These are phyloP conservation scores for Eucalyptus erythrocorys DNA, from an alignment of 345 rosid species.

Conservation along the genomic window DNA sequence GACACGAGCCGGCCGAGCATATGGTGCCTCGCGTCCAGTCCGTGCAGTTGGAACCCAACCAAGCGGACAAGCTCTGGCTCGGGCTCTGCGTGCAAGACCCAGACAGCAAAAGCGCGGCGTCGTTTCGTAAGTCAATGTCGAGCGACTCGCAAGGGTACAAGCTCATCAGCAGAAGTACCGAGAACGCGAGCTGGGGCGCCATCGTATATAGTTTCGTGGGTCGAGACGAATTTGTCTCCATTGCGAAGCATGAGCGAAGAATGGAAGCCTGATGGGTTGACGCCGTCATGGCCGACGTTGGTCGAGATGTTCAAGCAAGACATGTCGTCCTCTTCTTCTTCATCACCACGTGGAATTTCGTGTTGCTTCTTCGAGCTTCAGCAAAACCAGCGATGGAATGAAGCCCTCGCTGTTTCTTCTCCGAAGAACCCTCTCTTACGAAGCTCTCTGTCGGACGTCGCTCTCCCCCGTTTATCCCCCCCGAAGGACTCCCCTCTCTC, in stretches of 20 bases:
- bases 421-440: no score
- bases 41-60: no score
- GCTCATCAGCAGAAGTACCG: neutral
- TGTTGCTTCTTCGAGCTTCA: neutral
- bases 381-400: neutral
- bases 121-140: neutral
- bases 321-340: neutral
- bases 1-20: no score
- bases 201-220: no score
- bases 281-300: conserved; percentile 10
- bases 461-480: no score
- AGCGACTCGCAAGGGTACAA: neutral
- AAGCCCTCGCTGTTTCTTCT: neutral
- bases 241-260: no score
- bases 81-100: no score
- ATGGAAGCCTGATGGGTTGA: neutral
- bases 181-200: rapidly evolving
- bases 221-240: no score
- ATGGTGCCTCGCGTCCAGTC: no score
- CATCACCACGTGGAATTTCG: neutral
- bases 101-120: rapidly evolving
- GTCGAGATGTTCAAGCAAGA: conserved; percentile 22
- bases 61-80: rapidly evolving
- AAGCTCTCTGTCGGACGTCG: rapidly evolving
- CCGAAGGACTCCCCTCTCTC: no score